Conservation (phyloP, 495 filamentous ascomycete species). For the Penicillium ochrochloron region DNA sequence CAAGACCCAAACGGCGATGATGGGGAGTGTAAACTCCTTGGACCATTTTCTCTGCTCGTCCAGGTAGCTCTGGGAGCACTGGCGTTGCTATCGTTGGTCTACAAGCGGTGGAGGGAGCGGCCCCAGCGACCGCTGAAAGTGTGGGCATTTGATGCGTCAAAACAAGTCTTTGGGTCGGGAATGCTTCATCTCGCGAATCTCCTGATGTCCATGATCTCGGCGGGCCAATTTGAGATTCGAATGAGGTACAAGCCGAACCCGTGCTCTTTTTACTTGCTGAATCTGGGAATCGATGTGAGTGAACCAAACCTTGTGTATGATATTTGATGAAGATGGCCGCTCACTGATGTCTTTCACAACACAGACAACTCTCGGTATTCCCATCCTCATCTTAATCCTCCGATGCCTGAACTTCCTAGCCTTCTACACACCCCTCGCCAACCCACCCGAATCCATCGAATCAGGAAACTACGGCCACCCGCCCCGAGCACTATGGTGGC, state of each 20-base stretch:
- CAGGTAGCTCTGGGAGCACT: conserved; percentile 86
- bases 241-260: conserved; percentile 81
- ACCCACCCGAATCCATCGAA: conserved; percentile 82
- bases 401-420: conserved; percentile 73
- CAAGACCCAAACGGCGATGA: conserved; percentile 39
- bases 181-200: conserved; percentile 91
- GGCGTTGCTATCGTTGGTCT: conserved; percentile 84
- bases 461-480: conserved; percentile 91
- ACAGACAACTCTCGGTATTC: conserved; percentile 93
- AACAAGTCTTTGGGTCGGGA: conserved; percentile 94
- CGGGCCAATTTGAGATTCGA: conserved; percentile 68
- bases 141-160: conserved; percentile 95
- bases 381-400: conserved; percentile 87
- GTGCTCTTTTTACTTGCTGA: conserved; percentile 94
- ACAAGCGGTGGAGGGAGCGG: conserved; percentile 88
- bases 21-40: conserved; percentile 81
- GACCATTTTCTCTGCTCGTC: conserved; percentile 84
- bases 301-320: background rate
- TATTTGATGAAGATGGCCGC: background rate
- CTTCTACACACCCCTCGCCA: conserved; percentile 74
- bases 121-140: conserved; percentile 91
- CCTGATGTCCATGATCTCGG: conserved; percentile 92
- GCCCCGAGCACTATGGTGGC: conserved; percentile 83
- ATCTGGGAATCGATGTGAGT: conserved; percentile 94
- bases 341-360: background rate